Percentiles rank a stretch among this genome's conserved stretches.
Conservation (phyloP, 768 basidiomycete species). For the Serendipita vermifera region DNA sequence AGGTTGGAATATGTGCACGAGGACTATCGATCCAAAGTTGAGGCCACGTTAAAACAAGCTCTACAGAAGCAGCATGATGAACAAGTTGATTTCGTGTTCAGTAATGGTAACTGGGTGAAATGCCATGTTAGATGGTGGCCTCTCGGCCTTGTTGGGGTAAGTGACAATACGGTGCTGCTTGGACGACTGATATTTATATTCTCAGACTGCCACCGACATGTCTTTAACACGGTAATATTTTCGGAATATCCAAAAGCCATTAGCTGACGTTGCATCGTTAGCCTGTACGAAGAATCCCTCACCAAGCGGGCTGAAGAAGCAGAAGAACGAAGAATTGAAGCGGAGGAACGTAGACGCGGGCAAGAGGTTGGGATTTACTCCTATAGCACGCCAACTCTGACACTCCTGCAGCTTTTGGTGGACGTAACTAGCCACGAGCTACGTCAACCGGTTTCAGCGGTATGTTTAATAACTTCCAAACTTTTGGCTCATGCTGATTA, state of each 20-base stretch:
- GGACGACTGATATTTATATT: neutral
- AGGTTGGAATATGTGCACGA: slow-evolving; percentile 3
- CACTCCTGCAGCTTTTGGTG: slow-evolving; percentile 24
- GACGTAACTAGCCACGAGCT: slow-evolving; percentile 28
- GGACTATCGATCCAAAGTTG: neutral
- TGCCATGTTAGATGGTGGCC: neutral
- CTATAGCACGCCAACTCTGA: neutral
- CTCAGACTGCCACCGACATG: slow-evolving; percentile 1
- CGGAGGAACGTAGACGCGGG: slow-evolving; percentile 22
- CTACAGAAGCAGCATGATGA: neutral
- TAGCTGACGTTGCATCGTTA: neutral
- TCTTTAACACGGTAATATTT: neutral
- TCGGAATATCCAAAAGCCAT: too few relatives aligned
- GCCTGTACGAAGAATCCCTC: neutral
- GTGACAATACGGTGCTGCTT: neutral
- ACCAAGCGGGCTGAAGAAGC: slow-evolving; percentile 19
- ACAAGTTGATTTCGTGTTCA: slow-evolving; percentile 2
- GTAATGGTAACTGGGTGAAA: slow-evolving; percentile 6
- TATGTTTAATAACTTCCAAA: neutral
- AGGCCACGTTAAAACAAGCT: neutral
- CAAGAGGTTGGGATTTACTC: slow-evolving; percentile 22
- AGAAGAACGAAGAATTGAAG: slow-evolving; percentile 19
- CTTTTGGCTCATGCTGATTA: neutral
- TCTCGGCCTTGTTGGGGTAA: neutral
- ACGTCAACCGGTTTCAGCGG: slow-evolving; percentile 20